Evolutionary conservation across 768 basidiomycete genomes (phyloP), one percentile per base, ranked within the genome.

Genomic region (Mycena filopes): DNA sequence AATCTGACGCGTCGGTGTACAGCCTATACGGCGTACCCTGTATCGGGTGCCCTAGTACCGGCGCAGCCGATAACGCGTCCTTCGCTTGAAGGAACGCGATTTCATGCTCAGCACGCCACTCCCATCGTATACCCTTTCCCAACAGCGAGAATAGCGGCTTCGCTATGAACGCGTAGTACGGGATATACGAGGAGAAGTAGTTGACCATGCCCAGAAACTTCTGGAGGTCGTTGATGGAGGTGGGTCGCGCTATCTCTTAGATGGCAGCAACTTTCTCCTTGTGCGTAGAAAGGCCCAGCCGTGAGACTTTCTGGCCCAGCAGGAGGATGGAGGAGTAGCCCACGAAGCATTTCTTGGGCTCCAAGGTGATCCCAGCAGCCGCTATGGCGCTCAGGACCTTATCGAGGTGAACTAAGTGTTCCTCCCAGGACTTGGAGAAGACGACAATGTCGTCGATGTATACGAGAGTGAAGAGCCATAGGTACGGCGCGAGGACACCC

Each of bases 401-500:
- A 21, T 45, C 43, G 20, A 45, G 50, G 21, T 51, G 33, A 3
- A 51, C 50, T 5, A 51, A n/a, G 16, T 51, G 50, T 4, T 51
- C 41, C 26, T 55, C 54, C 54, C 12, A 73, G 43, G 60, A 71
- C 71, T 50, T 53, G 66, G 20, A 71, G 70, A 53, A 76, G 68
- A 48, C 74, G 59, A 72, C 63, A 4, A 74, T 71, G 38, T 74
- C 71, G 43, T 74, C 71, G 21, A 74, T 69, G 47, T 74, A 74
- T 9, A 74, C 73, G 15, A 72, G 50, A 18, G 60, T 29, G 36
- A 59, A 59, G 2, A 59, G 5, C 57, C 57, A 60, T 6, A 59
- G 21, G 33, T 29, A 23, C 6, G 33, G 33, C 7, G 33, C 33
- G 7, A 33, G 33, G 12, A 33, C 33, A 12, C 33, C 33, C 33